phyloP scores from a whole-genome alignment of 2,329 filamentous ascomycete species.

The Trichocomaceae sp. region DNA sequence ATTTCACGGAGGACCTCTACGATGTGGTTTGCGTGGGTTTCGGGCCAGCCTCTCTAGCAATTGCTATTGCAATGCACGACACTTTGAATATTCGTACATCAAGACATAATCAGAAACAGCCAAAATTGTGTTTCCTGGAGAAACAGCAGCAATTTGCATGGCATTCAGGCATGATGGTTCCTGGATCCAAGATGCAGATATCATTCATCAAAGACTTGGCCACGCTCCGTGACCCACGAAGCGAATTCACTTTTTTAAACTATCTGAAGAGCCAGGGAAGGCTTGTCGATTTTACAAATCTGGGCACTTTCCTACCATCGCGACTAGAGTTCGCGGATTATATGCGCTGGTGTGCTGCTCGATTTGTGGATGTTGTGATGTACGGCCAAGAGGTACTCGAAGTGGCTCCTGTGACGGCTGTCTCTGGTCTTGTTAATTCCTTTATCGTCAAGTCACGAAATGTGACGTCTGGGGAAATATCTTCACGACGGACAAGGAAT shows the following conservation, averaged over 20 bases:
- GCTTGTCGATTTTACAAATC: conserved; percentile 85
- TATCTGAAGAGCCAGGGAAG: conserved; percentile 76
- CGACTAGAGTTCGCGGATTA: conserved; percentile 92
- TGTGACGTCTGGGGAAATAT: conserved; percentile 39
- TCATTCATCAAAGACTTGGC: conserved; percentile 96
- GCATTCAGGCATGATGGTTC: conserved; percentile 93
- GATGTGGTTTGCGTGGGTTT: conserved; percentile 90
- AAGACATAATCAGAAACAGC: conserved; percentile 31
- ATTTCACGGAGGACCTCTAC: conserved; percentile 52
- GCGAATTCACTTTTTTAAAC: conserved; percentile 91
- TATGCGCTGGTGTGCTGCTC: conserved; percentile 80
- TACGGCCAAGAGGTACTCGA: conserved; percentile 74
- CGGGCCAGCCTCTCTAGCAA: conserved; percentile 80
- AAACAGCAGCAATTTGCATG: conserved; percentile 77
- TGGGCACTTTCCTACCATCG: conserved; percentile 79
- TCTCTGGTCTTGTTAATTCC: conserved; percentile 43
- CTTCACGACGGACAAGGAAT: conserved; percentile 39
- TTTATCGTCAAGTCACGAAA: conserved; percentile 65
- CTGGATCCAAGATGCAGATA: conserved; percentile 94
- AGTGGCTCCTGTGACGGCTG: conserved; percentile 34
- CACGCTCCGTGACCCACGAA: conserved; percentile 77
- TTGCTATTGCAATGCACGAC: conserved; percentile 85
- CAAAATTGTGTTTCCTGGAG: conserved; percentile 81
- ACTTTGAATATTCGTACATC: conserved; percentile 48
- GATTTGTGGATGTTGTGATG: conserved; percentile 65